Conservation (phyloP, 192 early-diverging fungal species). For the Coemansia biformis region DNA sequence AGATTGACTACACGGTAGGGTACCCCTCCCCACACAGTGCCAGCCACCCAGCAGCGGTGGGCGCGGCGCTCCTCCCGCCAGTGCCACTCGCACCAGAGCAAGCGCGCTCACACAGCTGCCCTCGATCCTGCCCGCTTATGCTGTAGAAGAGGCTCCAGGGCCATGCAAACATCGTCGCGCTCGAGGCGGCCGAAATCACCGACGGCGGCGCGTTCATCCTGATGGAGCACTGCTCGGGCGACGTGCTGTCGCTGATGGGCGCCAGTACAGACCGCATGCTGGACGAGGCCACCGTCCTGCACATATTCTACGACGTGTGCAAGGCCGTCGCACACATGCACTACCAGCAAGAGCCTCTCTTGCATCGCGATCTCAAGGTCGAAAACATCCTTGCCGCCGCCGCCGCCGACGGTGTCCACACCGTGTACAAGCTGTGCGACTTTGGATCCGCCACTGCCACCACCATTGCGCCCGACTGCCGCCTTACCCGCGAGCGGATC, state of each 20-base stretch:
- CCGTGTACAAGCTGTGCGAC: slow-evolving; percentile 85
- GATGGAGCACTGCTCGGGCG: slow-evolving; percentile 89
- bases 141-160: slow-evolving; percentile 59
- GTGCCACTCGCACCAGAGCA: too few relatives aligned
- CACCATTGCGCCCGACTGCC: slow-evolving; percentile 11
- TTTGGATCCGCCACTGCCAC: slow-evolving; percentile 81
- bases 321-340: slow-evolving; percentile 90
- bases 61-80: too few relatives aligned
- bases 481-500: slow-evolving; percentile 61
- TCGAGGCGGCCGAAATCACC: slow-evolving; percentile 64
- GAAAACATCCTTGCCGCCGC: slow-evolving; percentile 72
- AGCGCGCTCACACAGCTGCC: too few relatives aligned
- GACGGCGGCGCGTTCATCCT: slow-evolving; percentile 74
- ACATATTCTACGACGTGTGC: slow-evolving; percentile 81
- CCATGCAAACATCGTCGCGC: slow-evolving; percentile 78
- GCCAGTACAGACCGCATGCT: slow-evolving; percentile 64
- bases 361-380: slow-evolving; percentile 83
- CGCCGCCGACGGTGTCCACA: slow-evolving; percentile 17
- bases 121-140: too few relatives aligned
- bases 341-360: slow-evolving; percentile 69
- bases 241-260: slow-evolving; percentile 73
- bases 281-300: slow-evolving; percentile 78
- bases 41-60: not conserved
- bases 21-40: not conserved
- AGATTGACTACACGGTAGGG: slow-evolving; percentile 68